Evolutionary conservation across 495 filamentous ascomycete genomes (phyloP).

Genomic region (Xylaria flabelliformis): DNA sequence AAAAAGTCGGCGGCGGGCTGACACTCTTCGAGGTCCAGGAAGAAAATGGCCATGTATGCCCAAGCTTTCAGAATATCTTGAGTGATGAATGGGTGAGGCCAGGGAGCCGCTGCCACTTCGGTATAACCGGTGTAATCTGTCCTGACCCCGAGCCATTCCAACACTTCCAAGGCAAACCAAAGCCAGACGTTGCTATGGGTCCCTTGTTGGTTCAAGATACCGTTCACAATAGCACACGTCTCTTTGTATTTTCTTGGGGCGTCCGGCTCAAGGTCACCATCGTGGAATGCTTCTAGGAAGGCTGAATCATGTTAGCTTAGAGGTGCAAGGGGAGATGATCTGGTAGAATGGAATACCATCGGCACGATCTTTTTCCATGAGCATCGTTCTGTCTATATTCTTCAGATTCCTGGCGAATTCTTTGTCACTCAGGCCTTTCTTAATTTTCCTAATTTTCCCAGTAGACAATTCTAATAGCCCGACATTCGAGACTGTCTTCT

Average conservation of each 20-base stretch:
- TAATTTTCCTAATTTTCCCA: slow-evolving; percentile 44
- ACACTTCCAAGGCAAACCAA: slow-evolving; percentile 42
- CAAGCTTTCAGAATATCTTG: slow-evolving; percentile 50
- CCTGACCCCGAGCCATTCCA: slow-evolving; percentile 46
- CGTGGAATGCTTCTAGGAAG: slow-evolving; percentile 52
- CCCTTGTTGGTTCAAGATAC: slow-evolving; percentile 38
- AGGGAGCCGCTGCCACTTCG: slow-evolving; percentile 28
- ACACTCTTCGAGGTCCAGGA: slow-evolving; percentile 40
- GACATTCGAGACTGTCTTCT: slow-evolving; percentile 27
- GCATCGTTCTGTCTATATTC: slow-evolving; percentile 31
- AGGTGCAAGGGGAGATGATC: neutral
- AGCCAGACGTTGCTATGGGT: slow-evolving; percentile 36
- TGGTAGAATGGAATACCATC: slow-evolving; percentile 25
- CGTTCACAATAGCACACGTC: slow-evolving; percentile 42
- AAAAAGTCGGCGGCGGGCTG: slow-evolving; percentile 42
- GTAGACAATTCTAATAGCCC: slow-evolving; percentile 24
- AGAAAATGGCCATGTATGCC: slow-evolving; percentile 51
- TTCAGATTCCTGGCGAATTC: slow-evolving; percentile 34
- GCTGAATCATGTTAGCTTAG: slow-evolving; percentile 35
- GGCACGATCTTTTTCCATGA: slow-evolving; percentile 36
- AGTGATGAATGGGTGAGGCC: slow-evolving; percentile 50
- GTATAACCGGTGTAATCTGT: slow-evolving; percentile 39
- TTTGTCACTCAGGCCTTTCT: slow-evolving; percentile 41
- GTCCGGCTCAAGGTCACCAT: slow-evolving; percentile 50
- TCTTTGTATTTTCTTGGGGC: slow-evolving; percentile 44